Evolutionary conservation across 169 alveolate genomes (phyloP).

Genomic region (Plasmodium yoelii): DNA sequence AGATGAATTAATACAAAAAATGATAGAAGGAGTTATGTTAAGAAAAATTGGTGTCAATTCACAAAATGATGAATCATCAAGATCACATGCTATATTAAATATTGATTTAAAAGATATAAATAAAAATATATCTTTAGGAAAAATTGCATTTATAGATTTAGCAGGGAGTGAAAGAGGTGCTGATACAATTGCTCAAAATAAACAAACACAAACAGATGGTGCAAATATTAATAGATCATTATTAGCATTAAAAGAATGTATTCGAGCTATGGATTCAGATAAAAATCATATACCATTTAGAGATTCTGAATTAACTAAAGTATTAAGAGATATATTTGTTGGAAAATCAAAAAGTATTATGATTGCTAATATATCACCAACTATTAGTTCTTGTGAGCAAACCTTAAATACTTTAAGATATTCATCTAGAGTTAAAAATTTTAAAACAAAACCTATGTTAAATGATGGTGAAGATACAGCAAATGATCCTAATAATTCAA

Average conservation of each 20-base stretch:
- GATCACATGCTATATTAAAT: slow-evolving; percentile 99
- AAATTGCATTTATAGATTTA: slow-evolving; percentile 96
- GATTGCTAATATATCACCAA: slow-evolving; percentile 99
- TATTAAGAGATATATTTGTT: slow-evolving; percentile 95
- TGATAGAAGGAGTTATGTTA: slow-evolving; percentile 90
- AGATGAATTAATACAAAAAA: slow-evolving; percentile 92
- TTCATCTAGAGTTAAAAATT: slow-evolving; percentile 97
- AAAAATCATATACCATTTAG: slow-evolving; percentile 99
- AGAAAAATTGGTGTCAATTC: slow-evolving; percentile 97
- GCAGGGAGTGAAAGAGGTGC: slow-evolving; percentile 99
- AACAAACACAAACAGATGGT: slow-evolving; percentile 97
- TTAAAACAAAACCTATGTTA: slow-evolving; percentile 85
- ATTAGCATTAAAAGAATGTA: slow-evolving; percentile 99
- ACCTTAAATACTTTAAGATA: slow-evolving; percentile 98
- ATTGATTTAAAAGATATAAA: slow-evolving; percentile 90
- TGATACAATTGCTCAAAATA: slow-evolving; percentile 95
- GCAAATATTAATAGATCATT: slow-evolving; percentile 99
- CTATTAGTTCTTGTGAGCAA: slow-evolving; percentile 97
- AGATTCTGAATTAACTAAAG: slow-evolving; percentile 97
- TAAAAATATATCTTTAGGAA: slow-evolving; percentile 88
- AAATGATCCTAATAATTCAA: slow-evolving; percentile 17
- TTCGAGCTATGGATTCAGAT: slow-evolving; percentile 98
- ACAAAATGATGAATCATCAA: slow-evolving; percentile 97
- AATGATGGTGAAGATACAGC: slow-evolving; percentile 67
- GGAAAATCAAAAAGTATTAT: slow-evolving; percentile 96